Percentiles rank a stretch among this genome's conserved stretches.
phyloP scores from a whole-genome alignment of 208 protist species.

The Angomonas ambiguus region DNA sequence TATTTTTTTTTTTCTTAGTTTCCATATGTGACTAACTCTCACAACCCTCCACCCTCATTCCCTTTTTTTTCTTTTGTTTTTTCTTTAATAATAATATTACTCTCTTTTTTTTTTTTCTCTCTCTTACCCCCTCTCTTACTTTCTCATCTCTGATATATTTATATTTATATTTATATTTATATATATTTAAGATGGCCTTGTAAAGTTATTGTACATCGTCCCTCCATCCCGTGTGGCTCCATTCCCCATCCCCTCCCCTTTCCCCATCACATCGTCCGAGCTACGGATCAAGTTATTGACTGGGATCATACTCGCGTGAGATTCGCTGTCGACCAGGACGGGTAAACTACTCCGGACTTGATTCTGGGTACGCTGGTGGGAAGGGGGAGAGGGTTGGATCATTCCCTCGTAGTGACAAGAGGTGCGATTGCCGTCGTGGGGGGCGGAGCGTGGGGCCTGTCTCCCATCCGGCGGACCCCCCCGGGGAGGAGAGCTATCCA shows the following conservation, averaged over 20 bases:
- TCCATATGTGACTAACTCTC: too few relatives aligned
- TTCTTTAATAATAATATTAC: background rate
- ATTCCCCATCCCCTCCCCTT: background rate
- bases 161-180: conserved; percentile 18
- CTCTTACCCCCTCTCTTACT: conserved; percentile 1
- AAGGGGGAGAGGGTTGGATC: background rate
- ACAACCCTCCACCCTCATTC: too few relatives aligned
- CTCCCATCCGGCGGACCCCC: background rate
- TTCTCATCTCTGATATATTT: background rate
- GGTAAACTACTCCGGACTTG: background rate
- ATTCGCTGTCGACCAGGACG: background rate
- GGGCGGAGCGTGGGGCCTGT: background rate
- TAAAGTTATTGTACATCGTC: conserved; percentile 4
- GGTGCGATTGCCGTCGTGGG: background rate
- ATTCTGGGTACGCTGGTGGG: background rate
- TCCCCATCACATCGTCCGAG: background rate
- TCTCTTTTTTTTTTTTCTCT: conserved; percentile 4
- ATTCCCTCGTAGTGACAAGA: background rate
- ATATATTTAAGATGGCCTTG: background rate
- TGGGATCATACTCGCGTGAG: background rate
- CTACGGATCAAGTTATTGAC: background rate
- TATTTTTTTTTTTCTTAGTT: conserved; percentile 2
- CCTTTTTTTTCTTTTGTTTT: background rate
- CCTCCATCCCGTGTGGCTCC: background rate
- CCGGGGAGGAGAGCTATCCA: background rate